Evolutionary conservation across 1,284 basidiomycete species (phyloP).

Genomic region (Naganishia sp.): DNA sequence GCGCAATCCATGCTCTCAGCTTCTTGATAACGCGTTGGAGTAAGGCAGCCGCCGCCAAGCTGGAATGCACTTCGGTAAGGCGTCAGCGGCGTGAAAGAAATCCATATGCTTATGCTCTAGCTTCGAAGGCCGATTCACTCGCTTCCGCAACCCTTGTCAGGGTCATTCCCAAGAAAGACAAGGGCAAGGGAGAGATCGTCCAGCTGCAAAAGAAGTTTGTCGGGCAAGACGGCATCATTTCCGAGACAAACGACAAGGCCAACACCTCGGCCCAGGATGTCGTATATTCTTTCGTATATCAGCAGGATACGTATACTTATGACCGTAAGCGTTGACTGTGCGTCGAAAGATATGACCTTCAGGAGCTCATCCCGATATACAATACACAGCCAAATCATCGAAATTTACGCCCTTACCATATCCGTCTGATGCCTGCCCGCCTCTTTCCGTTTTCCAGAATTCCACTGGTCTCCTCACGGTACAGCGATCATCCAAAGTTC

Average conservation of each 20-base stretch:
- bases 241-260: neutral
- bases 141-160: slow-evolving; percentile 77
- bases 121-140: slow-evolving; percentile 63
- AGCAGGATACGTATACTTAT: slow-evolving; percentile 90
- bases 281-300: slow-evolving; percentile 88
- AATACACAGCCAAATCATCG: slow-evolving; percentile 56
- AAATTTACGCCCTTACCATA: slow-evolving; percentile 85
- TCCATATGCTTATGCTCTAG: neutral
- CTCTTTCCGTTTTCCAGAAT: slow-evolving; percentile 68
- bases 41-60: slow-evolving; percentile 71
- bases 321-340: slow-evolving; percentile 9
- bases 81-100: neutral
- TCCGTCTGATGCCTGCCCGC: slow-evolving; percentile 74
- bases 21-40: slow-evolving; percentile 93
- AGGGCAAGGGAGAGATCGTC: slow-evolving; percentile 90
- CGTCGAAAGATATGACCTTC: neutral
- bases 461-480: slow-evolving; percentile 58
- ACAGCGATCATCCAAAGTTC: slow-evolving; percentile 48
- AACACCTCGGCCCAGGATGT: slow-evolving; percentile 56
- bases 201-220: slow-evolving; percentile 66
- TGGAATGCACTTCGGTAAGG: slow-evolving; percentile 62
- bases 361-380: slow-evolving; percentile 3
- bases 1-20: slow-evolving; percentile 84
- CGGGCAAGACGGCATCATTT: slow-evolving; percentile 39
- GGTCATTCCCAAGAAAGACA: slow-evolving; percentile 79